A percentile compares a stretch with the other conserved stretches of the same genome.
These are phyloP conservation scores for Tolypocladium cylindrosporum DNA, from an alignment of 2,329 filamentous ascomycete genomes.

Conservation along the genomic window DNA sequence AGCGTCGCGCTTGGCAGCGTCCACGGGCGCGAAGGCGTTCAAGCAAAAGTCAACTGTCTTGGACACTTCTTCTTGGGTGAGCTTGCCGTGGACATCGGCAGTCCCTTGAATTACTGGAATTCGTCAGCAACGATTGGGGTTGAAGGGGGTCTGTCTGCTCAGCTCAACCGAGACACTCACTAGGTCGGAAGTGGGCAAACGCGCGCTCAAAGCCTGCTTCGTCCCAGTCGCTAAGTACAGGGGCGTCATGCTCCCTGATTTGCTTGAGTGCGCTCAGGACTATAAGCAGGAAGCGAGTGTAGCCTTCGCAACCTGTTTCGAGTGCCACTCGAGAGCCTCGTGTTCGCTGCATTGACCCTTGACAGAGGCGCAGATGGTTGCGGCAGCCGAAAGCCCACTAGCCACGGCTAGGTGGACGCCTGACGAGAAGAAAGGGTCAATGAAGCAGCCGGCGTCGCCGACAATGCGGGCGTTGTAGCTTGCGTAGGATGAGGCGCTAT, in stretches of 20 bases:
- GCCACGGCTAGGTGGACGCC: constrained; percentile 35
- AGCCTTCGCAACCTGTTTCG: constrained; percentile 32
- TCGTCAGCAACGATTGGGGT: neutral
- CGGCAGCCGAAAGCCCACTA: constrained; percentile 32
- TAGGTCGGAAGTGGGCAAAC: constrained; percentile 28
- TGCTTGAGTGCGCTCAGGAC: constrained; percentile 21
- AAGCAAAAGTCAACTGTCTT: constrained; percentile 22
- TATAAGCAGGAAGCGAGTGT: constrained; percentile 32
- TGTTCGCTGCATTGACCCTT: constrained; percentile 27
- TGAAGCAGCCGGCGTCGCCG: constrained; percentile 38
- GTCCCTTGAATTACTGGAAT: constrained; percentile 27
- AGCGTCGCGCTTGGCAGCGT: neutral
- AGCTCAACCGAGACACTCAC: constrained; percentile 14
- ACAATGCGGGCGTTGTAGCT: constrained; percentile 27
- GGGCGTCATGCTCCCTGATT: constrained; percentile 25
- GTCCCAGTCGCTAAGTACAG: constrained; percentile 28
- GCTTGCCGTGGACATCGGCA: constrained; percentile 10
- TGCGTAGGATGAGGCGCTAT: constrained; percentile 32
- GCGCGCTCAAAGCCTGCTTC: constrained; percentile 32
- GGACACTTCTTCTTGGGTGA: constrained; percentile 17
- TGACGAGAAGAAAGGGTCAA: constrained; percentile 38
- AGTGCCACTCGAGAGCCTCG: constrained; percentile 29
- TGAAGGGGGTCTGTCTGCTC: too few relatives aligned
- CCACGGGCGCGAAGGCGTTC: constrained; percentile 15
- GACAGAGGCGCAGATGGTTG: constrained; percentile 28